A percentile compares a stretch with the other conserved stretches of the same genome.
Conservation (phyloP, 129 eudicot genomes). For the Escallonia rubra region DNA sequence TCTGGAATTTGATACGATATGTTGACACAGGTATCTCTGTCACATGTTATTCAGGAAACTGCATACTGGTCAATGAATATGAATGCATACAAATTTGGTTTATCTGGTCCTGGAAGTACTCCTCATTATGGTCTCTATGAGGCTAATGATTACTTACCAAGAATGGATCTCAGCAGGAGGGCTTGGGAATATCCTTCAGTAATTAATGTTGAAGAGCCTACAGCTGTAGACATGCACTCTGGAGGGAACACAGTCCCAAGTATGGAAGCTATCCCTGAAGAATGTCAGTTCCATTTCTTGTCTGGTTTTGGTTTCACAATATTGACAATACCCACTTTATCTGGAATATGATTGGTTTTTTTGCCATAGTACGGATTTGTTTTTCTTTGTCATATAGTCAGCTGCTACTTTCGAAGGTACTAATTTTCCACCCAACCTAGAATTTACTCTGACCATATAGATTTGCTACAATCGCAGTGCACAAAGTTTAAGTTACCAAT, state of each 20-base stretch:
- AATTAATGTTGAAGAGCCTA: conserved; percentile 55
- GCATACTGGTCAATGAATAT: conserved; percentile 82
- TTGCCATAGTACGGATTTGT: too few species aligned
- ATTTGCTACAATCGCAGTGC: too few species aligned
- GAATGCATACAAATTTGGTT: conserved; percentile 63
- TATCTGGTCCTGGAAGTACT: conserved; percentile 49
- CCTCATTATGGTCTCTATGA: conserved; percentile 68
- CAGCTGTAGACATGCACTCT: conserved; percentile 33
- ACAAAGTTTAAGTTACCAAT: too few species aligned
- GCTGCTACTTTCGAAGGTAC: too few species aligned
- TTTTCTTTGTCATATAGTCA: too few species aligned
- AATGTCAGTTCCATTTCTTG: conserved; percentile 49
- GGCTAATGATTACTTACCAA: conserved; percentile 38
- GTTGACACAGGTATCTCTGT: conserved; percentile 12
- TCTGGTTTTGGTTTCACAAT: too few species aligned
- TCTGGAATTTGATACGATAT: conserved; percentile 7
- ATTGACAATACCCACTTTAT: too few species aligned
- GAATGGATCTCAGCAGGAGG: conserved; percentile 56
- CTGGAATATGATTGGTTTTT: too few species aligned
- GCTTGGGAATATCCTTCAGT: conserved; percentile 80
- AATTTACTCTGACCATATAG: too few species aligned
- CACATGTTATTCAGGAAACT: conserved; percentile 40
- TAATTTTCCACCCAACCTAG: too few species aligned
- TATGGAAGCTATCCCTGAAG: conserved; percentile 72
- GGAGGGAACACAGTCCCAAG: conserved; percentile 43